Percentiles rank a stretch among this genome's conserved stretches.
These are phyloP conservation scores for Penicillium verrucosum DNA, from an alignment of 2,329 filamentous ascomycete genomes.

Conservation along the genomic window DNA sequence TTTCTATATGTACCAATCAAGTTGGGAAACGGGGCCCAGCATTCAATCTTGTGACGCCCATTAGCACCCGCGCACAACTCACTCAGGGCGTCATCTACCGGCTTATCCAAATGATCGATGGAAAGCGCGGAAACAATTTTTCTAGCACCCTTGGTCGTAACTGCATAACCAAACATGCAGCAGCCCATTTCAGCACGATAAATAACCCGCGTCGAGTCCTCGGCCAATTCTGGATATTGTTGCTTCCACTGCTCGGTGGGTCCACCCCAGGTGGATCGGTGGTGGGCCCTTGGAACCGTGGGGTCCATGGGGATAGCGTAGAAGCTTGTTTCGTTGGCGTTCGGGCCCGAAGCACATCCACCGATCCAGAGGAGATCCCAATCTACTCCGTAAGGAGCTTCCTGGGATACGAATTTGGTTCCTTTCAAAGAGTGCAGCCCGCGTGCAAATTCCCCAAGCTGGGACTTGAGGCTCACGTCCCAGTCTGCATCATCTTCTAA, in stretches of 20 bases:
- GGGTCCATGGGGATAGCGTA: conserved; percentile 32
- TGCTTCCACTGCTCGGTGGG: conserved; percentile 20
- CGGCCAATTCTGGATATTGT: conserved; percentile 8
- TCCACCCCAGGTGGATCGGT: conserved; percentile 22
- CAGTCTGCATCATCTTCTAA: conserved; percentile 59
- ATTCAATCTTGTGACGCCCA: conserved; percentile 30
- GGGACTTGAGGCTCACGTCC: conserved; percentile 52
- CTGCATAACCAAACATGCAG: conserved; percentile 41
- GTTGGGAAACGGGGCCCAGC: conserved; percentile 44
- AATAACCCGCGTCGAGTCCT: conserved; percentile 38
- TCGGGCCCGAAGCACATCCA: conserved; percentile 42
- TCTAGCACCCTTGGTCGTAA: conserved; percentile 37
- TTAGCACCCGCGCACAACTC: conserved; percentile 46
- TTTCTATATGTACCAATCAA: conserved; percentile 50
- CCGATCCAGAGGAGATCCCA: conserved; percentile 56
- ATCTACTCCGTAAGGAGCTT: conserved; percentile 50
- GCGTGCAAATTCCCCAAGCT: conserved; percentile 44
- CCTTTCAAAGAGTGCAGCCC: conserved; percentile 31
- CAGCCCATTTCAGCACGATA: conserved; percentile 32
- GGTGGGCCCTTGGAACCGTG: conserved; percentile 21
- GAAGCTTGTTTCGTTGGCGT: conserved; percentile 28
- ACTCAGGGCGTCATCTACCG: conserved; percentile 46
- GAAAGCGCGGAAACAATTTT: conserved; percentile 36
- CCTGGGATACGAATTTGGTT: conserved; percentile 22
- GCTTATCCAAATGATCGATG: conserved; percentile 25